Conservation (phyloP, 768 basidiomycete species). For the Xerocomellus chrysenteron region DNA sequence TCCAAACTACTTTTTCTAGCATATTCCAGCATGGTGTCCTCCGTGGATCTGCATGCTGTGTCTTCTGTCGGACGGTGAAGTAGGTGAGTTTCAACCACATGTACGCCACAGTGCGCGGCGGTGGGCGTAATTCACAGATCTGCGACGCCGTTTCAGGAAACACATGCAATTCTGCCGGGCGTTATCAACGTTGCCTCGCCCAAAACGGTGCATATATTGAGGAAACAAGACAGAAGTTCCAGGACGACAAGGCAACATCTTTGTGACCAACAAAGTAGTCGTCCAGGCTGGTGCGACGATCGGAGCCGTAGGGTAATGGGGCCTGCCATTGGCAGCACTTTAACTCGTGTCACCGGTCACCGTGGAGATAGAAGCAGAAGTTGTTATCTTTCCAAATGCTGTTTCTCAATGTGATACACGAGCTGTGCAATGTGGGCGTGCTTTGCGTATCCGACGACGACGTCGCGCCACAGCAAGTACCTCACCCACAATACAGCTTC, state of each 20-base stretch:
- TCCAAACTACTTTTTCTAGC: not conserved
- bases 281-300: no score
- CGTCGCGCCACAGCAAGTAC: slow-evolving; percentile 2
- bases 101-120: no score
- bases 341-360: not conserved
- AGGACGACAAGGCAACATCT: not conserved
- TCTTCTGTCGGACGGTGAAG: not conserved
- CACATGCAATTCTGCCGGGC: no score
- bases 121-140: not conserved
- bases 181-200: not conserved
- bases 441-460: not conserved
- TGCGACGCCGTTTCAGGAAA: slow-evolving; percentile 1
- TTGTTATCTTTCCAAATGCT: not conserved
- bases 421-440: not conserved
- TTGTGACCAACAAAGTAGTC: not conserved
- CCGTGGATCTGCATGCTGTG: no score
- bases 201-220: not conserved
- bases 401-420: no score
- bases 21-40: no score
- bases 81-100: no score
- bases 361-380: not conserved
- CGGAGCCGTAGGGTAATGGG: no score
- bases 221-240: not conserved
- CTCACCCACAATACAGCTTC: slow-evolving; percentile 5
- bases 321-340: no score